Evolutionary conservation across 2,329 filamentous ascomycete genomes (phyloP).

Genomic region (Trichophyton schoenleinii): DNA sequence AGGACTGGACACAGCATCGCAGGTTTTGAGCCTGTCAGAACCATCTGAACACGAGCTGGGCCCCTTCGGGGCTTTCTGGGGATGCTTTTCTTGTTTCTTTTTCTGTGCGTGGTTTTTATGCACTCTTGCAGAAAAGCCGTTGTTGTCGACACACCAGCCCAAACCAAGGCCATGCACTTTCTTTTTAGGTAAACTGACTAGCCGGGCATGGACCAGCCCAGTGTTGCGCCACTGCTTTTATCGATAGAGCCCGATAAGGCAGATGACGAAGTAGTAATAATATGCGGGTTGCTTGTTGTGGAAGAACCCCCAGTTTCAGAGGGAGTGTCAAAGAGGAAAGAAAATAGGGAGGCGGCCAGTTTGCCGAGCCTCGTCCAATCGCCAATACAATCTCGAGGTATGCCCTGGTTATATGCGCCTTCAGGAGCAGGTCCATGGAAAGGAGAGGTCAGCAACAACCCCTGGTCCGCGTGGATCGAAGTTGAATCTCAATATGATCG

Average conservation of each 20-base stretch:
- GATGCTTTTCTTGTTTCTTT: background rate
- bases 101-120: background rate
- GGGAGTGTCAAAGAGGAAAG: no score
- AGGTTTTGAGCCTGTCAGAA: background rate
- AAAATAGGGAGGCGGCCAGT: background rate
- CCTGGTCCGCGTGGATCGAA: background rate
- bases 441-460: background rate
- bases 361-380: background rate
- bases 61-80: background rate
- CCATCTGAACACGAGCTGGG: background rate
- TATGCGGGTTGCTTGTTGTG: background rate
- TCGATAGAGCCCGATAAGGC: background rate
- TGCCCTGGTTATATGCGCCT: background rate
- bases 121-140: conserved; percentile 1
- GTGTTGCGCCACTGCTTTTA: background rate
- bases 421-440: background rate
- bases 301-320: no score
- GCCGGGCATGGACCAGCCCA: background rate
- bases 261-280: background rate
- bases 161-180: background rate
- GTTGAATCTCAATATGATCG: conserved; percentile 1
- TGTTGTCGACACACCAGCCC: background rate
- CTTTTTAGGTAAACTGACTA: background rate
- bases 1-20: background rate
- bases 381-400: background rate